Percentiles rank a stretch among this genome's conserved stretches.
phyloP scores from a whole-genome alignment of 1,284 basidiomycete genomes.

The Tilletia horrida region DNA sequence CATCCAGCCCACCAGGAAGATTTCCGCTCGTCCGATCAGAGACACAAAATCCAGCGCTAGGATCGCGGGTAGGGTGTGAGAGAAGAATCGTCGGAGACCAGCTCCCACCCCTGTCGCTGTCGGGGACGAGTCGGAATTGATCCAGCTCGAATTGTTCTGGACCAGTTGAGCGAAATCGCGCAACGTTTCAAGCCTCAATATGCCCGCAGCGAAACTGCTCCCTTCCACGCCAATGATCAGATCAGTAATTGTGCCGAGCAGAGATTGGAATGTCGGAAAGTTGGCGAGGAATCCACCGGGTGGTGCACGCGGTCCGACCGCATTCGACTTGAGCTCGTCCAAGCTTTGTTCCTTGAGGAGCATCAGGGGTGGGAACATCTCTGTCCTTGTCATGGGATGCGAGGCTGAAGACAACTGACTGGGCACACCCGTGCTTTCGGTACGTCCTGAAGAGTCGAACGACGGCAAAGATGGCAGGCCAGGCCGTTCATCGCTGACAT shows the following conservation, averaged over 20 bases:
- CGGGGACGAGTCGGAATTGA: conserved; percentile 4
- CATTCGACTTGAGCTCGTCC: conserved; percentile 50
- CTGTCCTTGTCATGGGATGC: conserved; percentile 30
- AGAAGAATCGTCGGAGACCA: conserved; percentile 26
- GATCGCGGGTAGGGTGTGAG: conserved; percentile 38
- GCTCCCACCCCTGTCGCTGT: background rate
- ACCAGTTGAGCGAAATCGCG: conserved; percentile 46
- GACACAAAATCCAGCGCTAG: conserved; percentile 46
- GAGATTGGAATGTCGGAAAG: conserved; percentile 22
- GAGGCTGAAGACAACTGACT: conserved; percentile 20
- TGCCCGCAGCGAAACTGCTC: conserved; percentile 38
- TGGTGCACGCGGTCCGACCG: conserved; percentile 43
- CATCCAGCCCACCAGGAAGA: conserved; percentile 41
- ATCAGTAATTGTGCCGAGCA: conserved; percentile 45
- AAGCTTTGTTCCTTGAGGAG: conserved; percentile 37
- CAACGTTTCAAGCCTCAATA: conserved; percentile 42
- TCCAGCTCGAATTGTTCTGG: conserved; percentile 38
- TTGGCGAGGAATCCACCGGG: conserved; percentile 38
- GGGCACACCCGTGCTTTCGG: conserved; percentile 15
- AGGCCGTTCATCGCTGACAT: background rate
- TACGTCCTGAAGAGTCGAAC: conserved; percentile 1
- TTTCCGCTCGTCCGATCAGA: conserved; percentile 41
- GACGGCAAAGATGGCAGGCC: background rate
- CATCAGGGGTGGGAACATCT: conserved; percentile 49
- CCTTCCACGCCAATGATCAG: conserved; percentile 48